A percentile compares a stretch with the other conserved stretches of the same genome.
Evolutionary conservation across 129 eudicot genomes (phyloP).

Genomic region (Centella asiatica): DNA sequence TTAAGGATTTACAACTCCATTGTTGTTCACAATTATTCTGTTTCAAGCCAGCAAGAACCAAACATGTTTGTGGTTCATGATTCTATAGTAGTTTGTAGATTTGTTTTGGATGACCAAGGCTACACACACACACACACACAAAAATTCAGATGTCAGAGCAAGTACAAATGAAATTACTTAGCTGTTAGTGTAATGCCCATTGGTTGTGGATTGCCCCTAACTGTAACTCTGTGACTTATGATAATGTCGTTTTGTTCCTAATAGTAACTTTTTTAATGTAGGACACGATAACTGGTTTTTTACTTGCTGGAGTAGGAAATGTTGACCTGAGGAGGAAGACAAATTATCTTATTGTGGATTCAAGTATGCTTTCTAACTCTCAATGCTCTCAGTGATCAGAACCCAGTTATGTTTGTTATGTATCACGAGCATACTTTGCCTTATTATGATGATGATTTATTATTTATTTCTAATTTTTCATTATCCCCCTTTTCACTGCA

Average conservation of each 20-base stretch:
- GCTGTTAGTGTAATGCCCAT: too few relatives aligned
- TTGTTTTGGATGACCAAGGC: neutral
- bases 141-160: too few relatives aligned
- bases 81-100: neutral
- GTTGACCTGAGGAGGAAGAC: slow-evolving; percentile 98
- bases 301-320: slow-evolving; percentile 96
- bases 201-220: too few relatives aligned
- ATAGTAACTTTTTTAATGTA: slow-evolving; percentile 21
- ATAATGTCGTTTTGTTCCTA: too few relatives aligned
- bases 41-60: neutral
- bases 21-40: neutral
- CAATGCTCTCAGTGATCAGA: too few relatives aligned
- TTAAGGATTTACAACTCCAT: neutral
- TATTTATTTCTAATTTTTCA: neutral
- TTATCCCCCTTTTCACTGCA: neutral
- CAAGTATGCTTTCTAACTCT: slow-evolving; percentile 43
- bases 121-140: too few relatives aligned
- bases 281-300: slow-evolving; percentile 93
- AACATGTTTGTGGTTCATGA: neutral
- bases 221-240: too few relatives aligned
- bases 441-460: too few relatives aligned
- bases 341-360: slow-evolving; percentile 90
- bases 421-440: too few relatives aligned
- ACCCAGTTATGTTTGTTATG: too few relatives aligned
- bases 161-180: too few relatives aligned